Evolutionary conservation across 208 protist genomes (phyloP).

Genomic region (Leptomonas pyrrhocoris): DNA sequence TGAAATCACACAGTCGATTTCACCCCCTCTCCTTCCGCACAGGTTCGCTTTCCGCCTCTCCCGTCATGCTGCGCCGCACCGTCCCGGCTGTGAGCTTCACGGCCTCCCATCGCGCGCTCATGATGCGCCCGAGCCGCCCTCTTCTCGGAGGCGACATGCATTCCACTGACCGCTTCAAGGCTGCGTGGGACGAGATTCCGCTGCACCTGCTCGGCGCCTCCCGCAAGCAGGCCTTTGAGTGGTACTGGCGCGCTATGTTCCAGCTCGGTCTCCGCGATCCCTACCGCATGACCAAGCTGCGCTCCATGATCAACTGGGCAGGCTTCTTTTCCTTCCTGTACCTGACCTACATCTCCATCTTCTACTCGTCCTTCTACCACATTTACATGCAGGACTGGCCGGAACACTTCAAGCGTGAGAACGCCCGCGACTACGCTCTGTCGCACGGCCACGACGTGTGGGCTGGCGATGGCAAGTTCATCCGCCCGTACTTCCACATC

Average conservation of each 20-base stretch:
- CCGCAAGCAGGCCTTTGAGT: constrained; percentile 77
- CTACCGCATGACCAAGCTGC: constrained; percentile 74
- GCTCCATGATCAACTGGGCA: constrained; percentile 72
- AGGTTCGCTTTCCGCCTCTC: background rate
- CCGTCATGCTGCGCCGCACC: constrained; percentile 75
- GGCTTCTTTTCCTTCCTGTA: constrained; percentile 72
- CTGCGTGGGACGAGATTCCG: constrained; percentile 85
- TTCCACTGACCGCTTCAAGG: constrained; percentile 82
- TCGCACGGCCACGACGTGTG: constrained; percentile 80
- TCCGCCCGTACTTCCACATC: constrained; percentile 88
- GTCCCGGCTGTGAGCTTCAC: constrained; percentile 83
- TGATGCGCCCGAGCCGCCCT: constrained; percentile 63
- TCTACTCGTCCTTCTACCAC: constrained; percentile 78
- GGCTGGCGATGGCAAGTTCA: constrained; percentile 86
- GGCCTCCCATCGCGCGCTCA: constrained; percentile 74
- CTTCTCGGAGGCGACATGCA: constrained; percentile 82
- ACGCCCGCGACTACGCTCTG: constrained; percentile 74
- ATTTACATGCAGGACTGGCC: constrained; percentile 78
- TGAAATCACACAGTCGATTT: background rate
- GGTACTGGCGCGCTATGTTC: constrained; percentile 79
- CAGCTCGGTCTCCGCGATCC: constrained; percentile 78
- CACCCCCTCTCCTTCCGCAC: background rate
- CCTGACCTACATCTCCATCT: constrained; percentile 74
- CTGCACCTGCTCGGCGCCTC: constrained; percentile 69
- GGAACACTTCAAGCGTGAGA: constrained; percentile 82